Evolutionary conservation across 768 basidiomycete species (phyloP).

Genomic region (Boletus rex-veris): DNA sequence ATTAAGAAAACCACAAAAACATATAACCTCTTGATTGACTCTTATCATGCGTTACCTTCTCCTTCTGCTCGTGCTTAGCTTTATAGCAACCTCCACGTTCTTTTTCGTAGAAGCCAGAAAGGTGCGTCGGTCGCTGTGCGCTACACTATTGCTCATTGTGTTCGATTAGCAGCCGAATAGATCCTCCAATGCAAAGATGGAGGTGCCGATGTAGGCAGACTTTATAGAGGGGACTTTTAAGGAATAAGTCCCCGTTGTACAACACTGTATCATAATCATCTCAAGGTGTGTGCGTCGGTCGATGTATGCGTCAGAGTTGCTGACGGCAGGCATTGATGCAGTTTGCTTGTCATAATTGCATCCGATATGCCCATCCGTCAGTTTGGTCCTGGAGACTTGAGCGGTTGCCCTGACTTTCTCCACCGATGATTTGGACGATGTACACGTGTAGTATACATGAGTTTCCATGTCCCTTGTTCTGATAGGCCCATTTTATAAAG

Average conservation of each 20-base stretch:
- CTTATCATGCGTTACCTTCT: constrained; percentile 26
- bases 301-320: background rate
- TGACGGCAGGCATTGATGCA: background rate
- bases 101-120: constrained; percentile 29
- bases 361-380: background rate
- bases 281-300: constrained; percentile 7
- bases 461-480: background rate
- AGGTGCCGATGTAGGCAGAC: background rate
- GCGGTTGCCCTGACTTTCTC: constrained; percentile 2
- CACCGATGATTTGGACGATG: background rate
- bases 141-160: constrained; percentile 3
- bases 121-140: constrained; percentile 15
- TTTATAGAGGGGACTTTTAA: constrained; percentile 25
- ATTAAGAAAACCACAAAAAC: constrained; percentile 16
- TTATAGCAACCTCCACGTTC: constrained; percentile 28
- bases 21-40: background rate
- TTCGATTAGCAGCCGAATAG: constrained; percentile 16
- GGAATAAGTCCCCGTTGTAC: constrained; percentile 22
- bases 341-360: constrained; percentile 18
- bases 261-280: constrained; percentile 22
- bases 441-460: constrained; percentile 19
- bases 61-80: constrained; percentile 27
- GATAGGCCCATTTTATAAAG: background rate
- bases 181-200: constrained; percentile 11
- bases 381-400: constrained; percentile 14